Evolutionary conservation across 2,329 filamentous ascomycete genomes (phyloP), one percentile per base, ranked within the genome.

Genomic region (Penicillium sclerotigenum): DNA sequence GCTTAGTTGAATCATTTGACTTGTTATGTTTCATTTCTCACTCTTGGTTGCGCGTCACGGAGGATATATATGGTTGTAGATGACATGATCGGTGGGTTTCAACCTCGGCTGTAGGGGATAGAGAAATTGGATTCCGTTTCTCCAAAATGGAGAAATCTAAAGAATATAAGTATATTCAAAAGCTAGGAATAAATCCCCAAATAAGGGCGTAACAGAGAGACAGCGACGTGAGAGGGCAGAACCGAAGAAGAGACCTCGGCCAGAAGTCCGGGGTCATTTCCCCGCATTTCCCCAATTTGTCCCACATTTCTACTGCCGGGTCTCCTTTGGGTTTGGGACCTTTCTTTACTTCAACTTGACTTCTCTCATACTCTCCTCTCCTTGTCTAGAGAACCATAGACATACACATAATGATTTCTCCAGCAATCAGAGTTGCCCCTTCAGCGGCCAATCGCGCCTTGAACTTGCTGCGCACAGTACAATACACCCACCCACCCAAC

Each of bases 401-500:
- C n/a, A n/a, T n/a, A 47, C 9, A 26, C 2, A 40, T 4, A 33
- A 75, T 76, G 74, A 62, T 73, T 57, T 57, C 68, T 49, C 72
- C 74, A 45, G 69, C 75, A 43, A 69, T 80, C 53, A 72, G 78
- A 41, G 69, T 79, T 56, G 75, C 77, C 43, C 75, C 76, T 34
- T 75, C 77, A 9, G 77, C 78, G 47, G 76, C 77, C 55, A 77
- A 72, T 54, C 70, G 76, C 57, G 78, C 78, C 18, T 64, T 87
- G 54, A 77, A 83, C 63, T 81, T 90, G 52, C 86, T 97, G 47
- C 87, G 90, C 52, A 92, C 93, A n/a, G 86, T 99, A 53, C 93
- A 96, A 74, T 95, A 88, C 73, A 88, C 88, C 1, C 93, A 94
- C 71, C 91, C 90, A 56, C 91, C 91, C 6, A 86, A 83, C 51